Evolutionary conservation across 2,329 filamentous ascomycete species (phyloP).

Genomic region (Talaromyces albobiverticillius): DNA sequence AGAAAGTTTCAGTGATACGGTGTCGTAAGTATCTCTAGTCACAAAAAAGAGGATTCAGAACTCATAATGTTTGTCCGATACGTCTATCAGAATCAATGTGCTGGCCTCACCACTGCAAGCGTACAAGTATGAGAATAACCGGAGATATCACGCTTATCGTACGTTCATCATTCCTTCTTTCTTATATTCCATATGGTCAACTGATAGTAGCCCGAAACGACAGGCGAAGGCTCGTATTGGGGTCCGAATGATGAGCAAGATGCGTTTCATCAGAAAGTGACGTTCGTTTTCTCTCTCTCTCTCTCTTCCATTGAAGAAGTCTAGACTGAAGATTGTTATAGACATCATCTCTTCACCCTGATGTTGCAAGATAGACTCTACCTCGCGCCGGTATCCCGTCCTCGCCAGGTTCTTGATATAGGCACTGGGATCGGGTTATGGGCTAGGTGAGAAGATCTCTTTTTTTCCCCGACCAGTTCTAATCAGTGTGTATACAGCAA

Average conservation of each 20-base stretch:
- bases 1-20: background rate
- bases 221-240: slow-evolving; percentile 26
- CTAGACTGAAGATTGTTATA: background rate
- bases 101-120: slow-evolving; percentile 26
- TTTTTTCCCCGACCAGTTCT: background rate
- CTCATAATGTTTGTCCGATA: too few relatives aligned
- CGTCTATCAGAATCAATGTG: slow-evolving; percentile 14
- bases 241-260: slow-evolving; percentile 27
- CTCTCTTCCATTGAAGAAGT: background rate
- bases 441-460: slow-evolving; percentile 23
- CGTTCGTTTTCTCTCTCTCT: slow-evolving; percentile 15
- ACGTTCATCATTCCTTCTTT: background rate
- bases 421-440: slow-evolving; percentile 33
- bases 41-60: too few relatives aligned
- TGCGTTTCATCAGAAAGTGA: slow-evolving; percentile 21
- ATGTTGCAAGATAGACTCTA: slow-evolving; percentile 25
- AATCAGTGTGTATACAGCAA: background rate
- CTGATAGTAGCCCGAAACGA: too few relatives aligned
- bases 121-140: slow-evolving; percentile 32
- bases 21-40: background rate
- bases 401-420: slow-evolving; percentile 28
- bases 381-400: slow-evolving; percentile 26
- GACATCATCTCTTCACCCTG: slow-evolving; percentile 26
- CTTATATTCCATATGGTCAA: slow-evolving; percentile 10
- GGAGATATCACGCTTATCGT: slow-evolving; percentile 28